Evolutionary conservation across 441 rosid genomes (phyloP).

Genomic region (Arabidopsis hybrid): DNA sequence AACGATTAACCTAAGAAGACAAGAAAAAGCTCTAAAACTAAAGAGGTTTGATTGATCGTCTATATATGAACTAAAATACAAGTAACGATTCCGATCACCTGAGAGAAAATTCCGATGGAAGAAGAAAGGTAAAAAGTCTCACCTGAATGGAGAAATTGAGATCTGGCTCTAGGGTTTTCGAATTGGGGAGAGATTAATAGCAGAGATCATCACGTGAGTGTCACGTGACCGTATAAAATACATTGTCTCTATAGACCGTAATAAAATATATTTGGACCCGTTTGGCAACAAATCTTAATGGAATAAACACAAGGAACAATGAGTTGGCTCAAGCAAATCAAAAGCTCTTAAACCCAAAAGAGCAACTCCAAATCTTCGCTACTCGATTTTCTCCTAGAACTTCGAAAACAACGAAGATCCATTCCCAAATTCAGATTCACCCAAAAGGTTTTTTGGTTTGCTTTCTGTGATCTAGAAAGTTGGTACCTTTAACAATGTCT

Average conservation of each 20-base stretch:
- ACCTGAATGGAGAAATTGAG: conserved; percentile 33
- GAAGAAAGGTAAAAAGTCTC: conserved; percentile 14
- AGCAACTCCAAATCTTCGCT: conserved; percentile 13
- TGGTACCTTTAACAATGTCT: conserved; percentile 51
- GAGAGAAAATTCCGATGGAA: conserved; percentile 6
- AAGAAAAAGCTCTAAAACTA: conserved; percentile 11
- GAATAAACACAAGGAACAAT: neutral
- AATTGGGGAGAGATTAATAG: conserved; percentile 23
- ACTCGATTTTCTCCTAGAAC: neutral
- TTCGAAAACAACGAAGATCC: conserved; percentile 4
- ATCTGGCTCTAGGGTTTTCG: conserved; percentile 41
- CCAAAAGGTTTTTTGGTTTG: neutral
- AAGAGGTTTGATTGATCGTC: conserved; percentile 1
- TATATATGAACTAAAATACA: neutral
- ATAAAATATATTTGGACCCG: neutral
- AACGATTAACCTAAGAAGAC: neutral
- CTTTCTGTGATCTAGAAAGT: conserved; percentile 20
- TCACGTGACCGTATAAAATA: conserved; percentile 26
- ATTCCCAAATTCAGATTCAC: conserved; percentile 1
- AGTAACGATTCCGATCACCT: conserved; percentile 17
- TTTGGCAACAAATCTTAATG: neutral
- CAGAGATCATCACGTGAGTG: neutral
- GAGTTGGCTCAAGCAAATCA: conserved; percentile 25
- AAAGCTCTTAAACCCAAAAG: conserved; percentile 29
- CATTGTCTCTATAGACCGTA: neutral